Evolutionary conservation across 2,329 filamentous ascomycete genomes (phyloP).

Genomic region (Alternaria gansuensis): DNA sequence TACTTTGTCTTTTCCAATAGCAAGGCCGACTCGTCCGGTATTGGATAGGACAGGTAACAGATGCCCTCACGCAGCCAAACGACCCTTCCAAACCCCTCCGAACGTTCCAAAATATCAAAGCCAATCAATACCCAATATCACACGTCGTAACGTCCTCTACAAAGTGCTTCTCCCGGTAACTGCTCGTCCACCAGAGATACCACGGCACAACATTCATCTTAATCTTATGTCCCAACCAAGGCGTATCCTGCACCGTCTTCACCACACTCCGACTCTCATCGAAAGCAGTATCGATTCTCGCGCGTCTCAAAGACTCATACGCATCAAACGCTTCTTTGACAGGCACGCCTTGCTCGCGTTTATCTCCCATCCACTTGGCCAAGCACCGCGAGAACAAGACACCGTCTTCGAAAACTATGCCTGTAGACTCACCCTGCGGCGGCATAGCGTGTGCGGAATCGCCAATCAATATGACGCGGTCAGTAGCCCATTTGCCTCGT

Average conservation of each 20-base stretch:
- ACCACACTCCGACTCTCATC: slow-evolving; percentile 59
- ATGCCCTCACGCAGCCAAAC: background rate
- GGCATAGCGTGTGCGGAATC: slow-evolving; percentile 62
- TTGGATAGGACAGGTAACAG: background rate
- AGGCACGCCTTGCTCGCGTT: slow-evolving; percentile 34
- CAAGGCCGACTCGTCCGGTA: background rate
- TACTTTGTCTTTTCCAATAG: background rate
- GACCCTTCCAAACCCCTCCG: background rate
- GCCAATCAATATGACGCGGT: slow-evolving; percentile 57
- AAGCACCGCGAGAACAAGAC: slow-evolving; percentile 59
- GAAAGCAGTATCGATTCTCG: slow-evolving; percentile 57
- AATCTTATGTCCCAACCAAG: slow-evolving; percentile 57
- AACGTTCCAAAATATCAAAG: background rate
- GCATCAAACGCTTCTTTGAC: slow-evolving; percentile 59
- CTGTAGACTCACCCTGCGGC: slow-evolving; percentile 61
- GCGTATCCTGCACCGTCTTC: slow-evolving; percentile 56
- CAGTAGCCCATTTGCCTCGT: slow-evolving; percentile 56
- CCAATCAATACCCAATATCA: slow-evolving; percentile 50
- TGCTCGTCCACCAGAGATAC: slow-evolving; percentile 58
- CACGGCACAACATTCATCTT: slow-evolving; percentile 59
- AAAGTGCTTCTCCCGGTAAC: slow-evolving; percentile 56
- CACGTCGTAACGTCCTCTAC: slow-evolving; percentile 57
- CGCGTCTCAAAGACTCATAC: slow-evolving; percentile 58
- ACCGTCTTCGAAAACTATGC: slow-evolving; percentile 63
- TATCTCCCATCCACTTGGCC: slow-evolving; percentile 55